Conservation (phyloP, 768 basidiomycete species). For the Auriscalpium orientale region DNA sequence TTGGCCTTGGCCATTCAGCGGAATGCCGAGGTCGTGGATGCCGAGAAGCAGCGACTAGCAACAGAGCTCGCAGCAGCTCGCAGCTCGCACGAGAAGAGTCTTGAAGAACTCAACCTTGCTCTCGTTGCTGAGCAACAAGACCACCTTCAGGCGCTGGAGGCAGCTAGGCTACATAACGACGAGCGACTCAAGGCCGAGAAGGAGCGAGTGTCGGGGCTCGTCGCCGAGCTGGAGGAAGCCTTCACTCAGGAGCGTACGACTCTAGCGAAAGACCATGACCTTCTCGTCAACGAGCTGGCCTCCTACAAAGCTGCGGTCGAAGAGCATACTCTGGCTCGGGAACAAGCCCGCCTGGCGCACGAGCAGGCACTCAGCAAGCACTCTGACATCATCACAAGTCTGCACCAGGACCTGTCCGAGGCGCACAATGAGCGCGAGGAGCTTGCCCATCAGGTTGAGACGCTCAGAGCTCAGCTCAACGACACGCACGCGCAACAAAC, state of each 20-base stretch:
- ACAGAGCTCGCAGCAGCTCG: conserved; percentile 1
- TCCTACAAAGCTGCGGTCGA: conserved; percentile 40
- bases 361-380: conserved; percentile 46
- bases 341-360: conserved; percentile 23
- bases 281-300: conserved; percentile 45
- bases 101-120: conserved; percentile 29
- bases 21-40: background rate
- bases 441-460: conserved; percentile 34
- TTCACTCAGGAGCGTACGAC: conserved; percentile 42
- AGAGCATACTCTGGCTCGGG: conserved; percentile 30
- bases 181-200: conserved; percentile 38
- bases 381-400: conserved; percentile 31
- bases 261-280: conserved; percentile 28
- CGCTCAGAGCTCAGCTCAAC: conserved; percentile 52
- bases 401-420: conserved; percentile 44
- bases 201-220: conserved; percentile 31
- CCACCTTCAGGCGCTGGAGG: conserved; percentile 31
- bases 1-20: background rate
- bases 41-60: background rate
- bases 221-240: conserved; percentile 44
- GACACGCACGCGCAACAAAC: conserved; percentile 51
- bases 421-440: conserved; percentile 34
- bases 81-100: conserved; percentile 4
- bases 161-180: conserved; percentile 26
- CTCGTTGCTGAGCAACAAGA: conserved; percentile 31